Evolutionary conservation across 1,284 basidiomycete genomes (phyloP).

Genomic region (Boletellus dicymbophilus): DNA sequence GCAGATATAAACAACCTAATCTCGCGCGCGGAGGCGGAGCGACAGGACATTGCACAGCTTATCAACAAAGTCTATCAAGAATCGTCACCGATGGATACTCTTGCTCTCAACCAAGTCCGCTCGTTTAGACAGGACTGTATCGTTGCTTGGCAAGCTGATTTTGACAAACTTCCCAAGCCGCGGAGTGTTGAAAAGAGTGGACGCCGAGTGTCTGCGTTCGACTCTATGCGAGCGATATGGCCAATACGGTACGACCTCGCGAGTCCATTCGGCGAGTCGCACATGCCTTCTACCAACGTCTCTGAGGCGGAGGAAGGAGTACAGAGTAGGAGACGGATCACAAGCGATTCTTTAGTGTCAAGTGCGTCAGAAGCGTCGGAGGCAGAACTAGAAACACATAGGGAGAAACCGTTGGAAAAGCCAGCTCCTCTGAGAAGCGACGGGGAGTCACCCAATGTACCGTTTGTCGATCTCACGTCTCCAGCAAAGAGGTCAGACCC

Average conservation of each 20-base stretch:
- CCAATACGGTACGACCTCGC: conserved; percentile 56
- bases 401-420: conserved; percentile 28
- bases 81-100: conserved; percentile 80
- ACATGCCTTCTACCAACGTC: conserved; percentile 64
- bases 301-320: conserved; percentile 78
- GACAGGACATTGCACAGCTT: conserved; percentile 72
- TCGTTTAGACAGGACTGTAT: conserved; percentile 91
- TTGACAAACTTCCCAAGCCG: conserved; percentile 73
- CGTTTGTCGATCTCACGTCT: conserved; percentile 5
- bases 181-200: conserved; percentile 49
- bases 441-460: conserved; percentile 12
- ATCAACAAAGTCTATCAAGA: conserved; percentile 84
- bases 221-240: conserved; percentile 70
- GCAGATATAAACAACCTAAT: conserved; percentile 70
- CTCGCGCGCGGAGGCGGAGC: conserved; percentile 70
- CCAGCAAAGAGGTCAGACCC: conserved; percentile 47
- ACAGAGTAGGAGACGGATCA: conserved; percentile 43
- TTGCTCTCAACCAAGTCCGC: conserved; percentile 88
- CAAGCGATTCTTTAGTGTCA: conserved; percentile 56
- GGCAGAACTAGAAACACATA: conserved; percentile 37
- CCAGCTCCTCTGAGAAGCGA: conserved; percentile 22
- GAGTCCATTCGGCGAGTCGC: conserved; percentile 51
- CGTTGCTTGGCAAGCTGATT: conserved; percentile 94
- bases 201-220: conserved; percentile 62
- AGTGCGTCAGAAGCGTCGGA: conserved; percentile 65